Conservation (phyloP, 768 basidiomycete species). For the Agrocybe pediades region DNA sequence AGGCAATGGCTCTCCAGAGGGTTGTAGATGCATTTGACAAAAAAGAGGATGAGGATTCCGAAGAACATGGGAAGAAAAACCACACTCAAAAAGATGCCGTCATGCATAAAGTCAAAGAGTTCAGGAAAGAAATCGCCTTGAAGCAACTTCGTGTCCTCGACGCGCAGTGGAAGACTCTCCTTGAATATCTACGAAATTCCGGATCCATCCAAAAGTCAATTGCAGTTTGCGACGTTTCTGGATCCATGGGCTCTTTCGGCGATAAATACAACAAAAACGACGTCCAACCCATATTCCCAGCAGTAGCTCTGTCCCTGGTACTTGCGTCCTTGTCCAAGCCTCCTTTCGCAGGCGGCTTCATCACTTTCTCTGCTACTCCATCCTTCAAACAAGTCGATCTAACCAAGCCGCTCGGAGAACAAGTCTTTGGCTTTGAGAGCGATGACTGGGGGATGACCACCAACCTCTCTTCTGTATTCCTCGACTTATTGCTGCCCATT, state of each 20-base stretch:
- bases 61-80: no score
- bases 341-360: slow-evolving; percentile 67
- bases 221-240: slow-evolving; percentile 75
- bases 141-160: slow-evolving; percentile 50
- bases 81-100: no score
- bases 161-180: slow-evolving; percentile 67
- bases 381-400: slow-evolving; percentile 52
- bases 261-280: neutral
- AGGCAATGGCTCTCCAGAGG: slow-evolving; percentile 27
- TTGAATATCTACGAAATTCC: slow-evolving; percentile 51
- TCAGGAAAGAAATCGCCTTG: slow-evolving; percentile 30
- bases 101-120: slow-evolving; percentile 19
- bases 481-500: slow-evolving; percentile 61
- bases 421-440: slow-evolving; percentile 34
- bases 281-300: slow-evolving; percentile 55
- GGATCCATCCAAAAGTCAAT: slow-evolving; percentile 63
- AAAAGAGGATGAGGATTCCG: neutral
- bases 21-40: neutral
- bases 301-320: slow-evolving; percentile 66
- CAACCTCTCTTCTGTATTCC: slow-evolving; percentile 61
- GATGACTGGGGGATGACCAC: slow-evolving; percentile 61
- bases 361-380: slow-evolving; percentile 64
- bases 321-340: slow-evolving; percentile 62
- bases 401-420: slow-evolving; percentile 34
- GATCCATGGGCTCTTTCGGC: slow-evolving; percentile 58